phyloP scores from a whole-genome alignment of 306 rosid genomes.

The Ammopiptanthus mongolicus region DNA sequence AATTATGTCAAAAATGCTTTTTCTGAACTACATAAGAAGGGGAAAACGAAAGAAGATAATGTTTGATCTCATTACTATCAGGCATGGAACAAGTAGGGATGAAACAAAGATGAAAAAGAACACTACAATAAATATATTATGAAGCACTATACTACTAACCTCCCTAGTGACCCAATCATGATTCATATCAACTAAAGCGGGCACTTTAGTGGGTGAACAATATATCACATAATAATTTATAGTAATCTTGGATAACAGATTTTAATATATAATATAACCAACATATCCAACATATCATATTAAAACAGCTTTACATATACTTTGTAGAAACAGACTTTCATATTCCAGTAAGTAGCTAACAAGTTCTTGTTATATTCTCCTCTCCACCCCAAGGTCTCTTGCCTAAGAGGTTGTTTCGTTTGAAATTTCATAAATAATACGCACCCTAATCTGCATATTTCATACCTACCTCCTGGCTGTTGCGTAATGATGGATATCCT shows the following conservation, averaged over 20 bases:
- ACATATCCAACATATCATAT: not conserved
- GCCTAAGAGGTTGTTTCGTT: not conserved
- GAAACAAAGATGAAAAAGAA: not conserved
- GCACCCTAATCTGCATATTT: not conserved
- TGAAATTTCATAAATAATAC: not conserved
- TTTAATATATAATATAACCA: not conserved
- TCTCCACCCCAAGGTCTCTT: not conserved
- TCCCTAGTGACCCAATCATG: not conserved
- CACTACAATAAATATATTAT: not conserved
- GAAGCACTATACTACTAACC: not conserved
- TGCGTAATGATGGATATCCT: not conserved
- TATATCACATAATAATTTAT: not conserved
- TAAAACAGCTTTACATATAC: not conserved
- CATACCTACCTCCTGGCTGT: not conserved
- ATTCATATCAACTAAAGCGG: not conserved
- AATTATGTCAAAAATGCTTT: not conserved
- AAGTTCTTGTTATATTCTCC: not conserved
- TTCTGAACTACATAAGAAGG: not conserved
- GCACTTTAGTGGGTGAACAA: not conserved
- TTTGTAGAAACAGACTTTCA: not conserved
- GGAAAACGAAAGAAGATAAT: not conserved
- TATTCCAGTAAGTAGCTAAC: not conserved
- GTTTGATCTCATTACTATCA: not conserved
- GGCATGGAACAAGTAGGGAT: not conserved
- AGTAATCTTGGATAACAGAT: not conserved